Evolutionary conservation across 305 asterid genomes (phyloP).

Genomic region (Fraxinus xanthoxyloides): DNA sequence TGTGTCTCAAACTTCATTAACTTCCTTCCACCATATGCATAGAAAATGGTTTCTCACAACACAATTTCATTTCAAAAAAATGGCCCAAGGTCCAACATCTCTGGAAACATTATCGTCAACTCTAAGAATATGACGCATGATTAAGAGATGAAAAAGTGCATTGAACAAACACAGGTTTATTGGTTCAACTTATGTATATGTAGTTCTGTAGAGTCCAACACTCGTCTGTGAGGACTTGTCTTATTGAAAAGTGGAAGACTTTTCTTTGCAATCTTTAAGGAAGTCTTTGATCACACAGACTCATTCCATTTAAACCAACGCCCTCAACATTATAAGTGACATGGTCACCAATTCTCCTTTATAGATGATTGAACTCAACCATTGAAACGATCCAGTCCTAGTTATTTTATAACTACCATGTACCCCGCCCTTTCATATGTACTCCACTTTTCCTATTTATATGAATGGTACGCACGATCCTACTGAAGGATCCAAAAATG

Average conservation of each 20-base stretch:
- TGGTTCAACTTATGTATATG: neutral
- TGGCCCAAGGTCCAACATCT: neutral
- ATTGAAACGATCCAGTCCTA: neutral
- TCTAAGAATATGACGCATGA: neutral
- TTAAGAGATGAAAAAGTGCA: neutral
- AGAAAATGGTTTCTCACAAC: neutral
- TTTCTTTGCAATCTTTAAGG: neutral
- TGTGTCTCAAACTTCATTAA: neutral
- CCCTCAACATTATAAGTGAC: neutral
- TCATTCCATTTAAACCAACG: neutral
- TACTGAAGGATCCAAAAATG: neutral
- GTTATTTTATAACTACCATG: neutral
- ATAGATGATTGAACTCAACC: neutral
- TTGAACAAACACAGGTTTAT: neutral
- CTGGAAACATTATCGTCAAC: neutral
- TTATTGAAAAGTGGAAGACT: neutral
- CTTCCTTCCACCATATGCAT: neutral
- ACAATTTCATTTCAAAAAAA: neutral
- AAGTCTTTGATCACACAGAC: neutral
- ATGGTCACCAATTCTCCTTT: neutral
- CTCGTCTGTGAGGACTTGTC: neutral
- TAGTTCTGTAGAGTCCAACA: neutral
- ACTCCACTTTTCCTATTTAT: neutral
- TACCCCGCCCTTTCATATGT: neutral
- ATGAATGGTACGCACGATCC: neutral